phyloP scores from a whole-genome alignment of 305 asterid genomes.

The Fraxinus paxiana region DNA sequence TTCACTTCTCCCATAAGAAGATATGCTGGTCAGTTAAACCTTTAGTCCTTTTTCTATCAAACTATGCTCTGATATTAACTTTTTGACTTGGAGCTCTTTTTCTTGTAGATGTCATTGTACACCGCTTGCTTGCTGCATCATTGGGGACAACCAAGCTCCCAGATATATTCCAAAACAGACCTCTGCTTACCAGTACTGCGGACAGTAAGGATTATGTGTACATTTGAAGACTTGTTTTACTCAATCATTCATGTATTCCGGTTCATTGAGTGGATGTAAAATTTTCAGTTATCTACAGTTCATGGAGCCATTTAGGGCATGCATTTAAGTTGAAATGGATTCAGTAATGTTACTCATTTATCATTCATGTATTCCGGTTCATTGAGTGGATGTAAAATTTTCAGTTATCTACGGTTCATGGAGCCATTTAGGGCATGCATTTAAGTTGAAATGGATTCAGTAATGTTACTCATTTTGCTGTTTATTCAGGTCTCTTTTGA shows the following conservation, averaged over 20 bases:
- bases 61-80: conserved; percentile 17
- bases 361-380: conserved; percentile 14
- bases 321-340: not conserved
- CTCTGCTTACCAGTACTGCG: conserved; percentile 69
- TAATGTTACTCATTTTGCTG: conserved; percentile 8
- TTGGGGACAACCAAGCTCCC: conserved; percentile 87
- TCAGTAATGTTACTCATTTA: conserved; percentile 10
- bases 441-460: conserved; percentile 2
- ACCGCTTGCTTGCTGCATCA: conserved; percentile 93
- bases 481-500: conserved; percentile 12
- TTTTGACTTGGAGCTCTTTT: conserved; percentile 24
- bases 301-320: conserved; percentile 12
- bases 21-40: conserved; percentile 67
- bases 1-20: conserved; percentile 98
- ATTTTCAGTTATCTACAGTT: conserved; percentile 1
- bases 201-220: conserved; percentile 61
- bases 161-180: conserved; percentile 65
- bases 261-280: conserved; percentile 18
- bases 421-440: conserved; percentile 7
- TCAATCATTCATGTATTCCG: not conserved
- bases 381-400: conserved; percentile 3
- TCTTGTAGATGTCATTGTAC: conserved; percentile 80
- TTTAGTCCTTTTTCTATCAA: conserved; percentile 16
- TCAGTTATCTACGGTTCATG: conserved; percentile 8
- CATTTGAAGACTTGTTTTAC: not conserved